phyloP scores from a whole-genome alignment of 2,329 filamentous ascomycete species.

The Ophiostoma ips region DNA sequence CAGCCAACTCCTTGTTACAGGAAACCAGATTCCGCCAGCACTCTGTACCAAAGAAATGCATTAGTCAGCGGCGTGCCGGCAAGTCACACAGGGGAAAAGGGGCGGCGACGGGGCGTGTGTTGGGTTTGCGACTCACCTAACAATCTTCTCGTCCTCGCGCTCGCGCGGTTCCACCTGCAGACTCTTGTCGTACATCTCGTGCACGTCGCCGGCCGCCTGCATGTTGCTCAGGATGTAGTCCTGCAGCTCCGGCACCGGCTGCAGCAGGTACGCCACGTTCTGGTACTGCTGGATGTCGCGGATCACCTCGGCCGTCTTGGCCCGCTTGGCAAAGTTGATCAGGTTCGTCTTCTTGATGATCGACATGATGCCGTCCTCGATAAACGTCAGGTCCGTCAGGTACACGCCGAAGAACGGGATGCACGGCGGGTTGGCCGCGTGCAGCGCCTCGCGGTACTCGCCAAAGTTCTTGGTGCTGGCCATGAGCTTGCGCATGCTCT shows the following conservation, averaged over 20 bases:
- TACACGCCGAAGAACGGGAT: constrained; percentile 99
- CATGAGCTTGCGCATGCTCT: constrained; percentile 90
- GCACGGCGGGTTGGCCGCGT: constrained; percentile 87
- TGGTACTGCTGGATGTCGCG: constrained; percentile 98
- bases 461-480: constrained; percentile 96
- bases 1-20: constrained; percentile 15
- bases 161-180: constrained; percentile 86
- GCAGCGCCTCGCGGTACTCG: constrained; percentile 85
- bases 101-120: no score
- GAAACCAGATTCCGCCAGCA: constrained; percentile 23
- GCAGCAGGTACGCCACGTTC: constrained; percentile 87
- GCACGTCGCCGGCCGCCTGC: constrained; percentile 87
- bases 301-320: constrained; percentile 96
- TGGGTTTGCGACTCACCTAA: constrained; percentile 50
- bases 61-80: background rate
- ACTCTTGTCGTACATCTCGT: constrained; percentile 99
- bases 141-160: constrained; percentile 98
- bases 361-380: constrained; percentile 91
- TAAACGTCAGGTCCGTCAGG: constrained; percentile 92
- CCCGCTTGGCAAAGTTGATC: constrained; percentile 97
- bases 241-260: constrained; percentile 80
- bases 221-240: constrained; percentile 96
- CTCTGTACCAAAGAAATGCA: constrained; percentile 13
- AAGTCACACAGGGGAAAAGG: no score
- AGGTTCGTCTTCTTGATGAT: constrained; percentile 91